Base-by-base conservation (phyloP, 2,329 filamentous ascomycete genomes). In the Cladosporium halotolerans region DNA sequence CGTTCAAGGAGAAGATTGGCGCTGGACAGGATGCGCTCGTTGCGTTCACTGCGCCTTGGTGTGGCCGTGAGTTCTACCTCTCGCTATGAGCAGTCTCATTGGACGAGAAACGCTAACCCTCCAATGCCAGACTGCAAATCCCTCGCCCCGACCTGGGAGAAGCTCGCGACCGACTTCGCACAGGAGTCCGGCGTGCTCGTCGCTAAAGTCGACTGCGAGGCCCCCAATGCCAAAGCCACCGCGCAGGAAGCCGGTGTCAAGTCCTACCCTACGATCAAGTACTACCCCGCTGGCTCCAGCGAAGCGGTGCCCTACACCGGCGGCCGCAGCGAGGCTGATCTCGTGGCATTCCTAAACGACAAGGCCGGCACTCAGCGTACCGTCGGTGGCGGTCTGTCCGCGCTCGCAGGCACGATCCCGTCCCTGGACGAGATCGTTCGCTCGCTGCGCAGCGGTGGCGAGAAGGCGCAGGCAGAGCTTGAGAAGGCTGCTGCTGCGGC, bases 31-130 rank as follows among this genome's bases (percentile, higher is more conserved):
- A 95, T 72, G 89, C 95, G 16, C 73, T 99, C 52, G 91, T 99
- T 69, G 91, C 95, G 43, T 99, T 99, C 73, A 99, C 95, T 63
- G 92, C 93, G 50, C 91, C 93, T 50, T 97, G 92, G 93, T 99
- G 93, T 74, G 92, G 92, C 72, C 92, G 93, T 97, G 82, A 74
- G 90, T 87, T 62, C 61, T 56, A 10, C 23, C 23, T 28, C 3
- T 28, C 23, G 7, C 23, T 28, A 28, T 4, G 23, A 28, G 23
- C 23, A 28, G 23, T 28, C 23, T 28, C 23, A 5, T 4, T 28
- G 4, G 23, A 28, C 23, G 40, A 48, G 34, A 18, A 48, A 44
- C 14, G 32, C 49, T 49, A 53, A 54, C 51, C 14, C 34, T 16
- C 7, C 16, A 7, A 9, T 11, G 32, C 42, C 68, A 96, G 93